Evolutionary conservation across 768 basidiomycete species (phyloP), one percentile per base, ranked within the genome.

Genomic region (Gloeopeniophorella convolvens): DNA sequence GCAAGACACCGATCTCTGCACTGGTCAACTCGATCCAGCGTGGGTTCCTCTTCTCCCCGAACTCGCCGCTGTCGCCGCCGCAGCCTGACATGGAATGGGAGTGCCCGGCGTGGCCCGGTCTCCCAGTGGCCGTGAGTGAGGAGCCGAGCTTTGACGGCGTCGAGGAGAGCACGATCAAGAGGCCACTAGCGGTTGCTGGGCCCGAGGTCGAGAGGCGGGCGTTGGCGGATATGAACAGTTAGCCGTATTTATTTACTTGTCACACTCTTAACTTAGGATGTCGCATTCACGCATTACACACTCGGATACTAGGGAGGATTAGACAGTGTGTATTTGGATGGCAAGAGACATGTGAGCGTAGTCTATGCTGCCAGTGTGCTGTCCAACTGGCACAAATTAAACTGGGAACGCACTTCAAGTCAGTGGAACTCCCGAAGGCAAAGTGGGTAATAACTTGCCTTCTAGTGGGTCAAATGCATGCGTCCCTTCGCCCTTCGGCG

Each of bases 401-500:
- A 4, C 27, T 7, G 43, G 7, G 20, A 11, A 23, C 13, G 39
- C 12, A 24, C 6, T 20, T 9, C 13, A n/a, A 26, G 10, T 31
- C 3, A 6, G 34, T 33, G 1, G 28, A 7, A 2, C 1, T 1
- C 7, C 20, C 2, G 5, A 35, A 30, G 16, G 12, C 0, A 7
- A 6, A 21, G 10, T 6, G 16, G 10, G 24, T 21, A 11, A 36
- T 4, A n/a, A n/a, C n/a, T n/a, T 21, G 48, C 51, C 46, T 53
- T 43, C 35, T 70, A 97, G 69, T 97, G 93, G 46, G 77, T 82
- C 55, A 96, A 70, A 66, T 77, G 87, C 67, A 78, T 79, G 51
- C 94, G 76, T 8, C 89, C 88, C 71, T 86, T 93, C 30, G 72
- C 72, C 56, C 77, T 71, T 49, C 94, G 77, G 45, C 87, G 74